Conservation (phyloP, 352 stramenopile genomes). For the Globisporangium polare region DNA sequence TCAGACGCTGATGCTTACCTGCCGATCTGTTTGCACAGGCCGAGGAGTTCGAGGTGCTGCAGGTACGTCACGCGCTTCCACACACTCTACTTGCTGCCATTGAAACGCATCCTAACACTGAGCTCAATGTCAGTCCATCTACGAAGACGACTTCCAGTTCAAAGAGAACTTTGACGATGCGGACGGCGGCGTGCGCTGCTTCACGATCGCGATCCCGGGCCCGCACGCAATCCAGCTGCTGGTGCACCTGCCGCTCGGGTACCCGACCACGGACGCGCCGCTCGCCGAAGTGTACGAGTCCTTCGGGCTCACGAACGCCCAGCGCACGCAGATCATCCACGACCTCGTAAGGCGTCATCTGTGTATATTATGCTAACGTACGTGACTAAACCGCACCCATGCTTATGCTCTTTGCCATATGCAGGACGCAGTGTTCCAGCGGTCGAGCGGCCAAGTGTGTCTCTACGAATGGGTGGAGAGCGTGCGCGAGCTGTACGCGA, state of each 20-base stretch:
- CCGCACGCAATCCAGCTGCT: slow-evolving; percentile 63
- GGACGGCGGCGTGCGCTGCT: slow-evolving; percentile 35
- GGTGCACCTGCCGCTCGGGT: slow-evolving; percentile 66
- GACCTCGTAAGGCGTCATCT: slow-evolving; percentile 38
- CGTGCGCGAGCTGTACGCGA: slow-evolving; percentile 67
- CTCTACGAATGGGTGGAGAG: slow-evolving; percentile 87
- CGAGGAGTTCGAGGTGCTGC: slow-evolving; percentile 73
- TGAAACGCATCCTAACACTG: neutral
- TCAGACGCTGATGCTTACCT: neutral
- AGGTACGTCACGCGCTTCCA: slow-evolving; percentile 28
- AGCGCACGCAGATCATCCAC: slow-evolving; percentile 59
- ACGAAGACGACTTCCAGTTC: slow-evolving; percentile 60
- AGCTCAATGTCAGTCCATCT: slow-evolving; percentile 53
- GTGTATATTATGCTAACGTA: neutral
- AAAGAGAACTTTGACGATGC: slow-evolving; percentile 43
- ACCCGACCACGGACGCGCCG: slow-evolving; percentile 62
- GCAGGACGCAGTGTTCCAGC: slow-evolving; percentile 58
- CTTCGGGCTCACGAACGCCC: slow-evolving; percentile 66
- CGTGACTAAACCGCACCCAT: neutral
- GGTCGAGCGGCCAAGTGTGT: slow-evolving; percentile 74
- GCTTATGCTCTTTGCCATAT: neutral
- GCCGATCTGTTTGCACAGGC: slow-evolving; percentile 26
- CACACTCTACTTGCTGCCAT: neutral
- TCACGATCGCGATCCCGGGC: slow-evolving; percentile 57
- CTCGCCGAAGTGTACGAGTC: slow-evolving; percentile 81